Evolutionary conservation across 1,284 basidiomycete genomes (phyloP).

Genomic region (Puccinia polysora): DNA sequence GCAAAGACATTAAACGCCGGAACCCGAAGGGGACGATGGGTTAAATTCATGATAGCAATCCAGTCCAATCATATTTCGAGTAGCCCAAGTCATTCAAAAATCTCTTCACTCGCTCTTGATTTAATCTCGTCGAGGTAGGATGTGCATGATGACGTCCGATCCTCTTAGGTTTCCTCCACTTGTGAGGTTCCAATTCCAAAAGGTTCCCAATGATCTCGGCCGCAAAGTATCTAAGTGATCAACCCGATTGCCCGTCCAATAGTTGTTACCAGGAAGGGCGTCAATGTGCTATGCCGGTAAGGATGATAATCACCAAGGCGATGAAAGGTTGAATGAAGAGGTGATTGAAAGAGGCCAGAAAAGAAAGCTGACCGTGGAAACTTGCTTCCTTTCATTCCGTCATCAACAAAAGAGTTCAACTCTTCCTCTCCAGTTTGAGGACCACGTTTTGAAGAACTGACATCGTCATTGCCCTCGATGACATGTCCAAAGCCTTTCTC

Average conservation of each 20-base stretch:
- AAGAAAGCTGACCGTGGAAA: slow-evolving; percentile 68
- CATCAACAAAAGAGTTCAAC: slow-evolving; percentile 57
- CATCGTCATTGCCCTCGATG: slow-evolving; percentile 77
- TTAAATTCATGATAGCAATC: slow-evolving; percentile 55
- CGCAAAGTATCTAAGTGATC: slow-evolving; percentile 73
- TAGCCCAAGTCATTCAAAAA: slow-evolving; percentile 55
- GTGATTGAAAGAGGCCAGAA: slow-evolving; percentile 3
- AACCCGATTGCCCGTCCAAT: too few species aligned
- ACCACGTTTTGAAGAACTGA: slow-evolving; percentile 56
- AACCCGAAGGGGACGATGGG: too few species aligned
- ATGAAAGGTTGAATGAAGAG: neutral
- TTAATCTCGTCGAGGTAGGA: slow-evolving; percentile 38
- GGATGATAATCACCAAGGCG: neutral
- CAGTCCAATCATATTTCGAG: slow-evolving; percentile 72
- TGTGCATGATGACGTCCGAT: slow-evolving; percentile 66
- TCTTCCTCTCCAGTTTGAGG: slow-evolving; percentile 58
- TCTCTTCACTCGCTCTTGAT: slow-evolving; percentile 19
- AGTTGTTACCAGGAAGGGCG: neutral
- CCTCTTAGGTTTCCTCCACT: slow-evolving; percentile 73
- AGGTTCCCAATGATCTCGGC: slow-evolving; percentile 90
- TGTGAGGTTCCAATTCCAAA: slow-evolving; percentile 77
- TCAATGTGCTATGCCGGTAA: neutral
- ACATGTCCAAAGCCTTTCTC: slow-evolving; percentile 96
- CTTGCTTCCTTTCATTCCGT: slow-evolving; percentile 77
- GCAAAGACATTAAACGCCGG: too few species aligned